Evolutionary conservation across 345 rosid genomes (phyloP), one percentile per base, ranked within the genome.

Genomic region (Hibiscus syriacus): DNA sequence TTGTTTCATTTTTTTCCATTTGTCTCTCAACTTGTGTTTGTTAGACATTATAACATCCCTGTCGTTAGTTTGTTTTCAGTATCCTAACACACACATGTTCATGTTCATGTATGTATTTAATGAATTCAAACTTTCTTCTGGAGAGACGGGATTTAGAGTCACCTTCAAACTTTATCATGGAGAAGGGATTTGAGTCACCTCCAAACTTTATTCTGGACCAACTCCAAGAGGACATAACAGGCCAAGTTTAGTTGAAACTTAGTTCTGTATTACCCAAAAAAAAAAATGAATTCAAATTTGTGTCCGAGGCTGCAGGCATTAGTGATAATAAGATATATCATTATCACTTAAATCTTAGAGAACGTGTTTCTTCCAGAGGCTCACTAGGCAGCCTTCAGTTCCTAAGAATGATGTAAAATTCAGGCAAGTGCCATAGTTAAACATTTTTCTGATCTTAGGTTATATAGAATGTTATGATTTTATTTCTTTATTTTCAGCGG

Each of bases 351-450:
- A 87, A 89, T 75, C 76, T 90, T 64, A 83, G 79, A 72, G 90
- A 84, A 70, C 66, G 64, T 66, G 25, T 39, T 56, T 73, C 84
- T 4, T 49, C 54, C 54, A 74, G 76, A 73, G 84, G 78, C 68
- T 84, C 59, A 85, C 77, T 68, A 82, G 81, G 64, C 87, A 83
- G 53, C 87, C 94, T 72, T 86, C 97, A 72, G 86, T 71, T 48
- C 53, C 86, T 56, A 93, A 93, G 84, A 87, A 87, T 66, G 88
- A 90, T 61, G 76, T 64, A 10, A 84, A 75, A 75, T 93, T 93
- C 79, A 90, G 97, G 97, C 77, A 76, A 64, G 86, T 16, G 11
- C 55, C 48, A 38, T 39, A 25, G 61, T 73, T 61, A 20, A 39
- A 25, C 65, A 55, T 13, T 60, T 50, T 5, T 45, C 59, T 3